A percentile compares a stretch with the other conserved stretches of the same genome.
phyloP scores from a whole-genome alignment of 495 filamentous ascomycete genomes.

The Aspergillus hancockii region DNA sequence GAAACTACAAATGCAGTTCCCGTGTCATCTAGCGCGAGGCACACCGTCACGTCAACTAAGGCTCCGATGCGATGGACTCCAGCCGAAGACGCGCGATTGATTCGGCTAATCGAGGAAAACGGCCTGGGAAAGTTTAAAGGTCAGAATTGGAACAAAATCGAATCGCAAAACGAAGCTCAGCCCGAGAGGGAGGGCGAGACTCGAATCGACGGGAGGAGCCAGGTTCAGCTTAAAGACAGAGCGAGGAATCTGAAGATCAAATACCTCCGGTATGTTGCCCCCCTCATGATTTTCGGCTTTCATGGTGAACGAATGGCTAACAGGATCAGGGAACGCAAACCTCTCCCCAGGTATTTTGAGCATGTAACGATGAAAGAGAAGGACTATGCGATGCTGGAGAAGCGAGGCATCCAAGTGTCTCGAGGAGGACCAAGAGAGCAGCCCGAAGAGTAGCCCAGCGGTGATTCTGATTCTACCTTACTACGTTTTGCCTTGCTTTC shows the following conservation, averaged over 20 bases:
- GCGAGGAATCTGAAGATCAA: slow-evolving; percentile 64
- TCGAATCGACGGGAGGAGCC: slow-evolving; percentile 60
- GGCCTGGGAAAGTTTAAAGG: slow-evolving; percentile 12
- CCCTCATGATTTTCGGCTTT: not conserved
- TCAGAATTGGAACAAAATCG: slow-evolving; percentile 30
- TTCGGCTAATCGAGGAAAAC: slow-evolving; percentile 23
- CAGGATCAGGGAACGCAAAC: slow-evolving; percentile 3
- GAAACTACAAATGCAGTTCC: not conserved
- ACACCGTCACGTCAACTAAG: not conserved
- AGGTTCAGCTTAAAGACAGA: slow-evolving; percentile 82
- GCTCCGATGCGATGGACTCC: slow-evolving; percentile 18
- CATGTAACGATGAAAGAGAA: slow-evolving; percentile 18
- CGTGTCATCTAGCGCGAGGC: not conserved
- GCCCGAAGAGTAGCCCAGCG: not conserved
- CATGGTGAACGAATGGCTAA: slow-evolving; percentile 4
- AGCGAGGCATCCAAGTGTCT: not conserved
- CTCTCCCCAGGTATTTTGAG: slow-evolving; percentile 16
- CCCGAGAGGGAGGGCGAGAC: slow-evolving; percentile 24
- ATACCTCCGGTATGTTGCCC: slow-evolving; percentile 21
- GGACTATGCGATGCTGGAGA: slow-evolving; percentile 12
- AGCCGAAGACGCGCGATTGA: slow-evolving; percentile 31
- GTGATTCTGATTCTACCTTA: not conserved
- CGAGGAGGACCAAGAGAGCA: not conserved
- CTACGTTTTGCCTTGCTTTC: too few relatives aligned
- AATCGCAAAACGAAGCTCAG: slow-evolving; percentile 27